A percentile compares a stretch with the other conserved stretches of the same genome.
phyloP scores from a whole-genome alignment of 2,329 filamentous ascomycete species.

The Madurella fahalii region DNA sequence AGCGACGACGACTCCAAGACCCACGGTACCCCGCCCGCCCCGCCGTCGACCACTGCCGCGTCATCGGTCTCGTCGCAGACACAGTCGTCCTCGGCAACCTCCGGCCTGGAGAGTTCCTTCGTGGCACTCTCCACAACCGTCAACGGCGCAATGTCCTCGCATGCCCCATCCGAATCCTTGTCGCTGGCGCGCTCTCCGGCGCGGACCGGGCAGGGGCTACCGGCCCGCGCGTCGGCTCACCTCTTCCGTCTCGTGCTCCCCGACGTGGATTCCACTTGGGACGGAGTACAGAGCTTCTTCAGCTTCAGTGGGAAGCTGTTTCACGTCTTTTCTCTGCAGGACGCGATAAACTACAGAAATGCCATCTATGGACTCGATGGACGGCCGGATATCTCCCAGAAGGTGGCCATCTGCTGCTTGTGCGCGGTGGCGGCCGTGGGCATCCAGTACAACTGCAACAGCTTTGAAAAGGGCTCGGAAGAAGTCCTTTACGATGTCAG shows the following conservation, averaged over 20 bases:
- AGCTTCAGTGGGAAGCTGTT: conserved; percentile 27
- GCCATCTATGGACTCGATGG: conserved; percentile 20
- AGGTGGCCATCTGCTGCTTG: conserved; percentile 27
- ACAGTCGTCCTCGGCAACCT: too few relatives aligned
- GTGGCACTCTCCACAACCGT: too few relatives aligned
- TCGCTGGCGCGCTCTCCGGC: too few relatives aligned
- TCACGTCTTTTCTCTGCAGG: conserved; percentile 28
- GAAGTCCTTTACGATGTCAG: conserved; percentile 28
- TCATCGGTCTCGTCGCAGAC: not conserved
- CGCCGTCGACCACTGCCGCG: not conserved
- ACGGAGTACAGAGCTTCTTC: conserved; percentile 28
- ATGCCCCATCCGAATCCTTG: too few relatives aligned
- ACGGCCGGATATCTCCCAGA: conserved; percentile 8
- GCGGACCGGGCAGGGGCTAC: not conserved
- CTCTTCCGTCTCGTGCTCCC: conserved; percentile 22
- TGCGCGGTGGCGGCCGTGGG: conserved; percentile 29
- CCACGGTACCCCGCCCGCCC: too few relatives aligned
- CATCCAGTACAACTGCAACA: conserved; percentile 25
- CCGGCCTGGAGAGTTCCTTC: too few relatives aligned
- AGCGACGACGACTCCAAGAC: not conserved
- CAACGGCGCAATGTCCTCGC: too few relatives aligned
- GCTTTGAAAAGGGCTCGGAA: conserved; percentile 17
- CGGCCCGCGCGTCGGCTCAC: not conserved
- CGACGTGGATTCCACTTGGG: conserved; percentile 17
- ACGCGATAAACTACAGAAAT: conserved; percentile 20